These are phyloP conservation scores for Incumbomyces lentus DNA, from an alignment of 2,329 filamentous ascomycete genomes.

Conservation along the genomic window DNA sequence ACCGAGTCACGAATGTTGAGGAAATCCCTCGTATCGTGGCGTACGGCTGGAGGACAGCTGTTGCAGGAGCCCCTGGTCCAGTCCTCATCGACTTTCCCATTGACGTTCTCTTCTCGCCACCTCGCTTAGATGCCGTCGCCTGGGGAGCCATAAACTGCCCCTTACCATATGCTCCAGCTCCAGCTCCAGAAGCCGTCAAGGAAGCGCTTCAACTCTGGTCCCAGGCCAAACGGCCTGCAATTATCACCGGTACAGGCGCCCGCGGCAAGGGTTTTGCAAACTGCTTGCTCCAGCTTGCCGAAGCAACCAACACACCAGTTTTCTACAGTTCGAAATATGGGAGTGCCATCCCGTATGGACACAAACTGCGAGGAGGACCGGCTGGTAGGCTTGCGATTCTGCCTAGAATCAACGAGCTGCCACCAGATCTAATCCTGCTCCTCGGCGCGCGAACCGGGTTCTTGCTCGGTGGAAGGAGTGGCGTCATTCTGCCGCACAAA, in stretches of 20 bases:
- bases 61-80: constrained; percentile 32
- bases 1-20: constrained; percentile 34
- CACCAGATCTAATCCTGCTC: constrained; percentile 34
- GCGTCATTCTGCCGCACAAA: constrained; percentile 29
- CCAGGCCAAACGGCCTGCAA: constrained; percentile 29
- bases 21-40: constrained; percentile 38
- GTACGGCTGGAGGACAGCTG: constrained; percentile 31
- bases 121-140: constrained; percentile 27
- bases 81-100: constrained; percentile 24
- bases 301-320: constrained; percentile 29
- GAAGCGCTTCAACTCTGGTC: constrained; percentile 25
- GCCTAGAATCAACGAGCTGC: constrained; percentile 18
- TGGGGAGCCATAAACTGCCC: constrained; percentile 33
- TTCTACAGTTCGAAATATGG: constrained; percentile 29
- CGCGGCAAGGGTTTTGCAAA: constrained; percentile 19
- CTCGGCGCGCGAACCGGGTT: constrained; percentile 35
- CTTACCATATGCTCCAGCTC: constrained; percentile 26
- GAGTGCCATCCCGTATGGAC: constrained; percentile 20
- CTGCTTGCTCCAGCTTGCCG: constrained; percentile 26
- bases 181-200: constrained; percentile 28
- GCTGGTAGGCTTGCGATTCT: constrained; percentile 28
- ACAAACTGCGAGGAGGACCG: constrained; percentile 28
- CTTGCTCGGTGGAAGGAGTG: constrained; percentile 29
- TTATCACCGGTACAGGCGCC: constrained; percentile 35
- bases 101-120: constrained; percentile 34